Conservation (phyloP, 768 basidiomycete genomes). For the Xerocomus spinulosus region DNA sequence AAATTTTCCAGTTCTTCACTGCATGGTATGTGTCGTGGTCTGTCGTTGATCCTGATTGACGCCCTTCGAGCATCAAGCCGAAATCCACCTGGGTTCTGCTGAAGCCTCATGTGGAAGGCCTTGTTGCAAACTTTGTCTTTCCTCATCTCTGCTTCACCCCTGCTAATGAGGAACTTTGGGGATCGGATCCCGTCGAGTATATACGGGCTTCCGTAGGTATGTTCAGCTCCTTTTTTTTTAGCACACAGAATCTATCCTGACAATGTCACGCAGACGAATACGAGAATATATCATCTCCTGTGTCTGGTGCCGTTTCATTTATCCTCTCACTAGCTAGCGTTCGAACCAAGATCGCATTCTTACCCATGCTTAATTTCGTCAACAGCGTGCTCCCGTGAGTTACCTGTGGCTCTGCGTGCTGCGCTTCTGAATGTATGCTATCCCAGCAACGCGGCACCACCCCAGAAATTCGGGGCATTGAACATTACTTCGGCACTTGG, state of each 20-base stretch:
- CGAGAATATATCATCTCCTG: conserved; percentile 71
- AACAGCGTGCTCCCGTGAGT: conserved; percentile 68
- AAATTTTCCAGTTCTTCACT: conserved; percentile 80
- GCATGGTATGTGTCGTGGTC: conserved; percentile 61
- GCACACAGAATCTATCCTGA: neutral
- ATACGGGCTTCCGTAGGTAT: conserved; percentile 70
- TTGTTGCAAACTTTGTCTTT: conserved; percentile 81
- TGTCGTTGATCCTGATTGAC: conserved; percentile 9
- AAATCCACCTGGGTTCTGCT: conserved; percentile 87
- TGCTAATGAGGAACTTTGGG: conserved; percentile 65
- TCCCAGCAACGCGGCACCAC: conserved; percentile 45
- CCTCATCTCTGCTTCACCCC: conserved; percentile 80
- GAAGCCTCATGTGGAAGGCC: conserved; percentile 76
- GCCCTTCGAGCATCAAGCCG: conserved; percentile 68
- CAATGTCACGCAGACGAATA: conserved; percentile 62
- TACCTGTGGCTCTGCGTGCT: neutral
- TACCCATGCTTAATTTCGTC: conserved; percentile 75
- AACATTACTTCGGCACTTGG: conserved; percentile 77
- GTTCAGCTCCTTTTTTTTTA: conserved; percentile 11
- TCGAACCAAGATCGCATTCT: conserved; percentile 76
- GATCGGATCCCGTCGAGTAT: conserved; percentile 80
- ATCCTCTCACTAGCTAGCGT: conserved; percentile 72
- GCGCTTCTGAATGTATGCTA: neutral
- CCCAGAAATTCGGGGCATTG: conserved; percentile 79
- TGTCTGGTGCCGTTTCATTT: conserved; percentile 76